A percentile compares a stretch with the other conserved stretches of the same genome.
These are phyloP conservation scores for Synchytrium microbalum DNA, from an alignment of 371 early-diverging fungal species.

Conservation along the genomic window DNA sequence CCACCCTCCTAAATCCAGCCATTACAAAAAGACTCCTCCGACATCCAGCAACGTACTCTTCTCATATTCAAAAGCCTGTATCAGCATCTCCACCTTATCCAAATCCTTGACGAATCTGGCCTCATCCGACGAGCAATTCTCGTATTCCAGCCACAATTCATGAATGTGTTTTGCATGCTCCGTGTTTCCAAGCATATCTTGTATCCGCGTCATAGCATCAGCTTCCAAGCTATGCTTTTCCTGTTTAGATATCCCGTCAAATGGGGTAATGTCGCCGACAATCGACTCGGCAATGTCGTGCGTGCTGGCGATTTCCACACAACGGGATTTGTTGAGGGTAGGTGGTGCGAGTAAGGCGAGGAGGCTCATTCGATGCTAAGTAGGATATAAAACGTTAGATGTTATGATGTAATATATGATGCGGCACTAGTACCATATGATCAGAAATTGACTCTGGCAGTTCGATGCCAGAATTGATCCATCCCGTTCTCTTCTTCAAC, in stretches of 20 bases:
- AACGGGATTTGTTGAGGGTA: constrained; percentile 31
- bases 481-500: constrained; percentile 88
- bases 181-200: constrained; percentile 47
- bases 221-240: constrained; percentile 67
- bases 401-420: not conserved
- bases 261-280: constrained; percentile 91
- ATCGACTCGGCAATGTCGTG: constrained; percentile 88
- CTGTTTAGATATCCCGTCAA: constrained; percentile 65
- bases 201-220: constrained; percentile 64
- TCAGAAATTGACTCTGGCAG: constrained; percentile 75
- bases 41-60: constrained; percentile 46
- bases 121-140: constrained; percentile 65
- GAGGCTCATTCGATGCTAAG: constrained; percentile 13
- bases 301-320: constrained; percentile 69
- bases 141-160: constrained; percentile 81
- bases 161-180: constrained; percentile 59
- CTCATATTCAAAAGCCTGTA: constrained; percentile 88
- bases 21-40: not conserved
- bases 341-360: constrained; percentile 70
- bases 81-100: constrained; percentile 88
- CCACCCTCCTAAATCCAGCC: not conserved
- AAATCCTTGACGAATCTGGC: constrained; percentile 81
- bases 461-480: constrained; percentile 68
- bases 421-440: constrained; percentile 55
- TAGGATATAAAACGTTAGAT: not conserved